Base-by-base conservation (phyloP, 2,329 filamentous ascomycete genomes). In the Anthostomella pinea region DNA sequence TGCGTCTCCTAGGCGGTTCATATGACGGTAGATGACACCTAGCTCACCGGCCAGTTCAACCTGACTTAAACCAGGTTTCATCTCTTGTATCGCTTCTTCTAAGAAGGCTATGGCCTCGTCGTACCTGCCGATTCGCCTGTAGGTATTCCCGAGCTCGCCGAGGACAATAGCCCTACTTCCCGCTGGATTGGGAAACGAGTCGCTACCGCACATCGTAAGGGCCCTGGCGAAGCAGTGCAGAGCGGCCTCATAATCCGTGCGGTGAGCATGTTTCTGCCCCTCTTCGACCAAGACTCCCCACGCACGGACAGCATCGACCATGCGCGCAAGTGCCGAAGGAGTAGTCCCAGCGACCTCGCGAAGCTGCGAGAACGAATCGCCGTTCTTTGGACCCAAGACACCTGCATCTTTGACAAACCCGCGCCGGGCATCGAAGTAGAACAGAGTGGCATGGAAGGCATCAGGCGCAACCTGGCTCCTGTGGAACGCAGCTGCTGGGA, bases 361-460 rank as follows among this genome's bases (percentile, higher is more conserved):
- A 5, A 35, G 7, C 27, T 53, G 48, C 1, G 39, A 51, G 27
- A 33, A 49, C 0, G 41, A 45, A 6, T 49, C 39, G 9, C 39
- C 49, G 19, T 56, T 45, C 21, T 36, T 48, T 6, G 62, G 61
- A 1, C 60, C 59, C 4, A 66, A 46, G 1, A 63, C 57, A 3
- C 44, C 43, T 1, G 58, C 59, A 32, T 59, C 52, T 25, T 49
- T 34, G 4, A 47, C 37, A 31, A 58, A 63, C 6, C 62, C 62
- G 1, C 56, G 54, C 8, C 25, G 30, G 1, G 59, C 51, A 37
- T 66, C 62, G 32, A 66, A 65, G 30, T 59, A 54, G 48, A 62
- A 61, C 3, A 66, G 23, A 1, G 61, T 63, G 2, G 64, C 61
- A 27, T 64, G 59, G 0, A 64, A 32, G 2, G 26, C 32, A 6